phyloP scores from a whole-genome alignment of 73 alveolate species.

The Symbiodinium natans region DNA sequence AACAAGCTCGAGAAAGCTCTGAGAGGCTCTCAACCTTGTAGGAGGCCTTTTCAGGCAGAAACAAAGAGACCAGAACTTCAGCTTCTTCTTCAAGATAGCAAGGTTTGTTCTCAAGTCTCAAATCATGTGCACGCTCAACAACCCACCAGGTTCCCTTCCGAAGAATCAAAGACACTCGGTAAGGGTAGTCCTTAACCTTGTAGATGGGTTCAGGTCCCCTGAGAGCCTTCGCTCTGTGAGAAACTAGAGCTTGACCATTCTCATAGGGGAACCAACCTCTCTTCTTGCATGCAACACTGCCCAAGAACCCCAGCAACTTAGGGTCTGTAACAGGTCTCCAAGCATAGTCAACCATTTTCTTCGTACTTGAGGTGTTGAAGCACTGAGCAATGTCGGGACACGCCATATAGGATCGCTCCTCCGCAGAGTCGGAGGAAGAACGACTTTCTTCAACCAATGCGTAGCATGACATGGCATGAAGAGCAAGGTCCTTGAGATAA shows the following conservation, averaged over 20 bases:
- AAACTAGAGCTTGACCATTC: slow-evolving; percentile 36
- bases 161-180: not conserved
- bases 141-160: slow-evolving; percentile 26
- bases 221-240: slow-evolving; percentile 13
- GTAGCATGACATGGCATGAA: too few species aligned
- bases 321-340: slow-evolving; percentile 26
- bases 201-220: not conserved
- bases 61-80: not conserved
- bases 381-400: not conserved
- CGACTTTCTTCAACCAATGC: not conserved
- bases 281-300: not conserved
- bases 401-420: not conserved
- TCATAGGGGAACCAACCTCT: not conserved
- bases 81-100: not conserved
- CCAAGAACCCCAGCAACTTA: not conserved
- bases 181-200: not conserved
- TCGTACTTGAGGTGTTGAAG: not conserved
- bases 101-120: not conserved
- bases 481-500: too few species aligned
- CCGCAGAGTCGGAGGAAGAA: not conserved
- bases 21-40: not conserved
- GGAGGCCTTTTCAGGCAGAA: not conserved
- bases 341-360: not conserved
- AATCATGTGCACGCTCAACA: not conserved
- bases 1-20: not conserved